These are phyloP conservation scores for Alternaria infectoria DNA, from an alignment of 2,329 filamentous ascomycete species.

Conservation along the genomic window DNA sequence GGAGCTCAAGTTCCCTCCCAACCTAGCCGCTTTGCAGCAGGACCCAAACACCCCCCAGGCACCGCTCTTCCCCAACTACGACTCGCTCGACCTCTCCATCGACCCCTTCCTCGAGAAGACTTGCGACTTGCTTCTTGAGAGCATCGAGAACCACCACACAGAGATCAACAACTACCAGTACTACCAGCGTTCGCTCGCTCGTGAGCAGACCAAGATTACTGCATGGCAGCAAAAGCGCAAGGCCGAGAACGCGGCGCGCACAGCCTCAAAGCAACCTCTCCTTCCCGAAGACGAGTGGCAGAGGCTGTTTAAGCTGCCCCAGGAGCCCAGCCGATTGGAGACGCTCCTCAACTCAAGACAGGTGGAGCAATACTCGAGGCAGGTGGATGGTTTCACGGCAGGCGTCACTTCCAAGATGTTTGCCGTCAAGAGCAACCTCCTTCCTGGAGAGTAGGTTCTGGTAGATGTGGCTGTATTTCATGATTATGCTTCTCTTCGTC, in stretches of 20 bases:
- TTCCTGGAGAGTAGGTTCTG: slow-evolving; percentile 59
- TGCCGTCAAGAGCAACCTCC: slow-evolving; percentile 76
- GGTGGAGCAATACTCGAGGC: slow-evolving; percentile 96
- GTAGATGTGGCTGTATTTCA: slow-evolving; percentile 28
- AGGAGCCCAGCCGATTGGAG: slow-evolving; percentile 91
- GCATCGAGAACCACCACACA: slow-evolving; percentile 96
- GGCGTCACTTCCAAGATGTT: slow-evolving; percentile 97
- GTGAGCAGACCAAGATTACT: slow-evolving; percentile 95
- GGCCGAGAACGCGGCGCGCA: slow-evolving; percentile 86
- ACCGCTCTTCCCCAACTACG: slow-evolving; percentile 85
- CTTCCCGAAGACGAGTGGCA: slow-evolving; percentile 98
- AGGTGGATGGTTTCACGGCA: slow-evolving; percentile 95
- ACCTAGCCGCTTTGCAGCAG: slow-evolving; percentile 76
- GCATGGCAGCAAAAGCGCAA: slow-evolving; percentile 98
- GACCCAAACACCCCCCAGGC: slow-evolving; percentile 63
- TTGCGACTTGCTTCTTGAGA: slow-evolving; percentile 92
- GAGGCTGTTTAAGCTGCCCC: slow-evolving; percentile 94
- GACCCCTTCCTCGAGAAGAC: slow-evolving; percentile 99
- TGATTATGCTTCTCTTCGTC: slow-evolving; percentile 43
- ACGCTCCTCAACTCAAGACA: slow-evolving; percentile 94
- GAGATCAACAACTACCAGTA: slow-evolving; percentile 99
- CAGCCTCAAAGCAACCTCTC: slow-evolving; percentile 83
- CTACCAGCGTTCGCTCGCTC: slow-evolving; percentile 91
- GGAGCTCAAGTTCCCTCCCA: slow-evolving; percentile 76
- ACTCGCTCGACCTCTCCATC: slow-evolving; percentile 88